Evolutionary conservation across 1,139 yeast genomes (phyloP), one percentile per base, ranked within the genome.

Genomic region (Suzukiozyma palmioleophila): DNA sequence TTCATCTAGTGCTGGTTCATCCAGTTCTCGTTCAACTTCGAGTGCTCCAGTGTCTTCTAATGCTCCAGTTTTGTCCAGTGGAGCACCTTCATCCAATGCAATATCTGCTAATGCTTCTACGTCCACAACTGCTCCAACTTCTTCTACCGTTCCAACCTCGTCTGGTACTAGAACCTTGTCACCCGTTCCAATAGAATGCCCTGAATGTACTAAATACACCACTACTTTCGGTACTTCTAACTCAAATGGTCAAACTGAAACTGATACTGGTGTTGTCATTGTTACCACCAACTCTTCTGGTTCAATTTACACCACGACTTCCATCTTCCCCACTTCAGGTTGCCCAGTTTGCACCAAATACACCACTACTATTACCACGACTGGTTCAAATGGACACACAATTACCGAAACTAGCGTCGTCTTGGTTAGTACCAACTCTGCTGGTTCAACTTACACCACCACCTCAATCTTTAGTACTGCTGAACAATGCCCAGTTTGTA

Each of bases 371-470:
- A 15, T 31, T 36, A 32, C 26, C 13, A 30, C 30, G n/a, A 36
- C 38, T 10, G 22, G 8, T 22, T 11, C 38, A 3, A 25, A 30
- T 15, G 39, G 36, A 8, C 33, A 12, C 9, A 9, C 26, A n/a
- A 21, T 16, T 22, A 44, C 44, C 26, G 43, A 32, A 2, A 40
- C 47, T 11, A 43, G 40, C 22, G 46, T 18, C 21, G 44, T 48
- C 10, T 12, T 36, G 14, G 40, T 45, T 13, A 35, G 44, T 3
- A 41, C 46, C 21, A 22, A 16, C 29, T 32, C 43, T n/a, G 37
- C 12, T 15, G 42, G 44, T 8, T 31, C 15, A 6, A 27, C 28
- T 34, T 33, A 27, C 25, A 36, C 40, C 26, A 28, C 26, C 9
- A 39, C 42, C n/a, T 35, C 38, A 21, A 34, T 38, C 13, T 16